phyloP scores from a whole-genome alignment of 345 rosid genomes.

The Limnanthes douglasii region DNA sequence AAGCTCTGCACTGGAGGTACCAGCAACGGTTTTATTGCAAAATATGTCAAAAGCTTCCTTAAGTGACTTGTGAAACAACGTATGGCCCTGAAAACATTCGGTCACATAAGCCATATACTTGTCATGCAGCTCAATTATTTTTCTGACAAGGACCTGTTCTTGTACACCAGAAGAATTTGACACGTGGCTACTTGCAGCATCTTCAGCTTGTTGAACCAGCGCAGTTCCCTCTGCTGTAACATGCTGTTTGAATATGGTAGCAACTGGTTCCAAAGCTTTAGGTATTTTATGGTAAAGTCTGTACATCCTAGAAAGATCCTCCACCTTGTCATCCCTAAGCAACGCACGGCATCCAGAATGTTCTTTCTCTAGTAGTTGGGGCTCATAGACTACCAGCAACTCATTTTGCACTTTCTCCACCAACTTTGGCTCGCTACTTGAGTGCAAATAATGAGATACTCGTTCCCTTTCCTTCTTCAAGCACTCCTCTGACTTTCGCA shows the following conservation, averaged over 20 bases:
- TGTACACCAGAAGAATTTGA: conserved; percentile 39
- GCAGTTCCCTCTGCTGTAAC: conserved; percentile 76
- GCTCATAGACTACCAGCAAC: conserved; percentile 48
- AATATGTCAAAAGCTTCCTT: conserved; percentile 27
- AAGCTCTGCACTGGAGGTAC: conserved; percentile 23
- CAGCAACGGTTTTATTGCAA: conserved; percentile 25
- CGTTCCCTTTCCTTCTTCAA: conserved; percentile 84
- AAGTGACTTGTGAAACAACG: conserved; percentile 62
- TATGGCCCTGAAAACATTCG: conserved; percentile 65
- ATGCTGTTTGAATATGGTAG: conserved; percentile 85
- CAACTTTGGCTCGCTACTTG: conserved; percentile 78
- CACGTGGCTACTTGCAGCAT: conserved; percentile 72
- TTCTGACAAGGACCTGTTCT: conserved; percentile 83
- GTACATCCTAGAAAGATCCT: conserved; percentile 93
- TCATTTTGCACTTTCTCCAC: conserved; percentile 95
- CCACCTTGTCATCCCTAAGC: conserved; percentile 92
- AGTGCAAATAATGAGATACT: conserved; percentile 75
- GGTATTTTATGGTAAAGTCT: conserved; percentile 69
- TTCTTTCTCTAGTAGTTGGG: conserved; percentile 73
- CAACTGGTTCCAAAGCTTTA: conserved; percentile 71
- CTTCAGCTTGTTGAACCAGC: conserved; percentile 90
- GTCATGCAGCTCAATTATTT: conserved; percentile 76
- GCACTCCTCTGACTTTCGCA: conserved; percentile 93
- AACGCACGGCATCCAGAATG: conserved; percentile 80
- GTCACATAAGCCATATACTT: conserved; percentile 64